Evolutionary conservation across 2,329 filamentous ascomycete genomes (phyloP).

Genomic region (Elsinoe ampelina): DNA sequence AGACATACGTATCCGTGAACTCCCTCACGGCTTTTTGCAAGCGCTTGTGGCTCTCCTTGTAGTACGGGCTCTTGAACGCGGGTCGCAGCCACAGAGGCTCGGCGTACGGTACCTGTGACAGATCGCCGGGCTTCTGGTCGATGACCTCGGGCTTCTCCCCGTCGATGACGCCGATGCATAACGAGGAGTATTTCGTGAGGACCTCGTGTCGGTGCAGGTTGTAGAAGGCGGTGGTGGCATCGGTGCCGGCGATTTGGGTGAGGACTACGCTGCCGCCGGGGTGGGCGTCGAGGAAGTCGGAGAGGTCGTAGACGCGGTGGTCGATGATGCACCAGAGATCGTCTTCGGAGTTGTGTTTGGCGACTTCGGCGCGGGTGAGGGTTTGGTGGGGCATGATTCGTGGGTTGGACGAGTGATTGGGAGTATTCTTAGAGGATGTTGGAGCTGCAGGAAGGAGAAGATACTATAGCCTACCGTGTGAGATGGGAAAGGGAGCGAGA

Average conservation of each 20-base stretch:
- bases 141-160: constrained; percentile 69
- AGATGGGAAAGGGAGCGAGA: background rate
- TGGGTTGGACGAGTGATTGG: background rate
- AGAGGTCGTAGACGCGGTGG: constrained; percentile 76
- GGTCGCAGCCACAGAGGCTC: constrained; percentile 76
- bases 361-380: constrained; percentile 49
- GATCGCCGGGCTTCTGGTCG: constrained; percentile 58
- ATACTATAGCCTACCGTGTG: background rate
- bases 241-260: constrained; percentile 67
- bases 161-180: constrained; percentile 66
- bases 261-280: constrained; percentile 75
- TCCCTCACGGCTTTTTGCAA: constrained; percentile 61
- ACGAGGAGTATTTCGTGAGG: constrained; percentile 65
- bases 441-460: background rate
- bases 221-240: constrained; percentile 78
- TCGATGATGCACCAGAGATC: constrained; percentile 79
- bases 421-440: background rate
- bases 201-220: constrained; percentile 88
- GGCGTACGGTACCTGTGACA: constrained; percentile 71
- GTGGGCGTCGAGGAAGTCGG: constrained; percentile 76
- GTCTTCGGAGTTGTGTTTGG: constrained; percentile 65
- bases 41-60: constrained; percentile 60
- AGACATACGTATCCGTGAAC: constrained; percentile 63
- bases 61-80: constrained; percentile 71
- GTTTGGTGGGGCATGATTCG: constrained; percentile 6